Conservation (phyloP, 129 eudicot species). For the Escallonia herrerae region DNA sequence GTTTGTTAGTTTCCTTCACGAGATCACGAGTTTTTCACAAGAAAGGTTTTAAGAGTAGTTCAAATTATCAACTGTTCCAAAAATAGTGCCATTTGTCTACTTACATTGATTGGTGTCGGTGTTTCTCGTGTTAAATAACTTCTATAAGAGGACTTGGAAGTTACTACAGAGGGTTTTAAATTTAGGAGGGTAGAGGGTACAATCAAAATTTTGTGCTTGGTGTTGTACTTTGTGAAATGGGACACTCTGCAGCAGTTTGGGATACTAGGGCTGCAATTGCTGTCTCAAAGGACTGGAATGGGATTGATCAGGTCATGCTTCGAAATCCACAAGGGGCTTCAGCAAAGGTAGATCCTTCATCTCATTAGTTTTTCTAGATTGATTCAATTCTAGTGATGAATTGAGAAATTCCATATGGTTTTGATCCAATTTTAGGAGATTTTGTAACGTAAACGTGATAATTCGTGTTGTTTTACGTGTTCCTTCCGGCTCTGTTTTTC, state of each 20-base stretch:
- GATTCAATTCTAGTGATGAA: background rate
- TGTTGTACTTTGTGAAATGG: constrained; percentile 40
- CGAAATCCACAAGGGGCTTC: constrained; percentile 75
- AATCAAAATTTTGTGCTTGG: background rate
- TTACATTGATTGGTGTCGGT: constrained; percentile 1
- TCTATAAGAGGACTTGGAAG: constrained; percentile 13
- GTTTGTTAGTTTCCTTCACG: constrained; percentile 16
- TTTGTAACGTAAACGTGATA: background rate
- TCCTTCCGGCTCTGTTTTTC: background rate
- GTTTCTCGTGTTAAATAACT: constrained; percentile 17
- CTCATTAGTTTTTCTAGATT: constrained; percentile 3
- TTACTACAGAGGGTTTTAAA: constrained; percentile 5
- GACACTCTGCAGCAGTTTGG: constrained; percentile 77
- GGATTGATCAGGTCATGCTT: constrained; percentile 64
- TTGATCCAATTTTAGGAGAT: background rate
- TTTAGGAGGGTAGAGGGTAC: constrained; percentile 9
- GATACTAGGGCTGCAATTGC: constrained; percentile 57
- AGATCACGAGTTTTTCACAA: constrained; percentile 12
- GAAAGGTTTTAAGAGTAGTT: constrained; percentile 12
- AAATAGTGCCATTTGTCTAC: constrained; percentile 13
- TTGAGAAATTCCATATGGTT: background rate
- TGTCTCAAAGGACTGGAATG: constrained; percentile 61
- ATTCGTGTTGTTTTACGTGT: background rate
- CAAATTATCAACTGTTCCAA: constrained; percentile 12
- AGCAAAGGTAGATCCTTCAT: constrained; percentile 33